Conservation (phyloP, 1,284 basidiomycete genomes). For the Austroboletus novae-zelandiae region DNA sequence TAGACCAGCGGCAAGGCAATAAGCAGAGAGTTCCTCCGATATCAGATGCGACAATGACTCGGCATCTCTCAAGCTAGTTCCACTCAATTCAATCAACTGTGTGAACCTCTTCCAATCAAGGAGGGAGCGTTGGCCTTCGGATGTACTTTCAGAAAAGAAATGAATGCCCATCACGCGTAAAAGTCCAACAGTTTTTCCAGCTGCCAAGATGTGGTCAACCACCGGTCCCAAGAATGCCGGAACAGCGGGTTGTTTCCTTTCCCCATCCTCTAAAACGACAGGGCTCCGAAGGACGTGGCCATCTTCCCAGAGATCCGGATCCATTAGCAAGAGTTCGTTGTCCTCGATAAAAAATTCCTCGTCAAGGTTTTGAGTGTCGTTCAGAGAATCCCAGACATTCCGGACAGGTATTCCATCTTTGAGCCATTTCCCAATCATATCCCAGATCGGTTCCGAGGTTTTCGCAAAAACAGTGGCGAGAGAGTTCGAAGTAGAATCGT, state of each 20-base stretch:
- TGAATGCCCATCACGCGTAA: slow-evolving; percentile 45
- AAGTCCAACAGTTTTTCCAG: slow-evolving; percentile 79
- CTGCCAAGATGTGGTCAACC: slow-evolving; percentile 57
- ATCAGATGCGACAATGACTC: slow-evolving; percentile 63
- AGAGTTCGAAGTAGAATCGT: slow-evolving; percentile 48
- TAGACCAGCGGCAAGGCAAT: slow-evolving; percentile 55
- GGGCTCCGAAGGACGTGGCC: slow-evolving; percentile 60
- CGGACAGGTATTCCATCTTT: slow-evolving; percentile 65
- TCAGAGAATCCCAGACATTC: slow-evolving; percentile 37
- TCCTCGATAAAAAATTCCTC: slow-evolving; percentile 83
- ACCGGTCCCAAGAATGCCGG: slow-evolving; percentile 62
- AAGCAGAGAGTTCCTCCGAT: slow-evolving; percentile 59
- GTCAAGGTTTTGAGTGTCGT: slow-evolving; percentile 40
- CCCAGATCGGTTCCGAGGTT: slow-evolving; percentile 72
- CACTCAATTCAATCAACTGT: slow-evolving; percentile 29
- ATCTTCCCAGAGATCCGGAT: slow-evolving; percentile 79
- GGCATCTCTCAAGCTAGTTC: slow-evolving; percentile 41
- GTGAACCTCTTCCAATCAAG: slow-evolving; percentile 33
- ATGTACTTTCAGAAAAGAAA: slow-evolving; percentile 24
- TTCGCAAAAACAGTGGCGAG: slow-evolving; percentile 62
- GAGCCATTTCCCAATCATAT: slow-evolving; percentile 71
- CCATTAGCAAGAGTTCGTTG: slow-evolving; percentile 60
- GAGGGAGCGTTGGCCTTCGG: slow-evolving; percentile 9
- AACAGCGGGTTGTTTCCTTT: slow-evolving; percentile 41
- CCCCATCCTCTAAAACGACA: slow-evolving; percentile 30